phyloP scores from a whole-genome alignment of 768 basidiomycete species.

The Lentinula raphanica region DNA sequence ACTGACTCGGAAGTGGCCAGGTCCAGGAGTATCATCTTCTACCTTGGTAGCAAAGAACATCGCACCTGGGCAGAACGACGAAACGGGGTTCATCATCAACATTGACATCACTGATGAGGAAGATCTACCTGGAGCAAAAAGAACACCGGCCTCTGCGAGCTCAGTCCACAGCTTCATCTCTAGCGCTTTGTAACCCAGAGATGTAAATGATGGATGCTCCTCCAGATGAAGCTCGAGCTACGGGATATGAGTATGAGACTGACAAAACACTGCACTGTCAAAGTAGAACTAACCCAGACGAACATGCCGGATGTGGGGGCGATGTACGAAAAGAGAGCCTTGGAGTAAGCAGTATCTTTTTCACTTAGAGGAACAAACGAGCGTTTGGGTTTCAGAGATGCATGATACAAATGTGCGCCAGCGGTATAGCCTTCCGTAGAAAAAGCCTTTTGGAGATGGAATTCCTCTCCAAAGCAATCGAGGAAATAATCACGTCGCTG shows the following conservation, averaged over 20 bases:
- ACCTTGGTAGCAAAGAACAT: slow-evolving; percentile 35
- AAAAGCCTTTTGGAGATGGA: slow-evolving; percentile 44
- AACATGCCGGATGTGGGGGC: slow-evolving; percentile 86
- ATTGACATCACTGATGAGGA: not conserved
- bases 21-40: slow-evolving; percentile 15
- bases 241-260: not conserved
- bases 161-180: slow-evolving; percentile 58
- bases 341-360: slow-evolving; percentile 26
- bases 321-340: slow-evolving; percentile 57
- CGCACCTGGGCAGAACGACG: slow-evolving; percentile 23
- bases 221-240: slow-evolving; percentile 63
- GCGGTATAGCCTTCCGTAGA: slow-evolving; percentile 23
- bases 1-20: slow-evolving; percentile 53
- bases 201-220: slow-evolving; percentile 40
- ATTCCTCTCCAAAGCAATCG: slow-evolving; percentile 58
- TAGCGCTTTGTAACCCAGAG: slow-evolving; percentile 33
- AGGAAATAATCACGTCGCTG: slow-evolving; percentile 57
- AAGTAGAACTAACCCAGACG: slow-evolving; percentile 47
- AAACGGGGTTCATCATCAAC: not conserved
- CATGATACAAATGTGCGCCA: slow-evolving; percentile 41
- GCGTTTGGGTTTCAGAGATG: slow-evolving; percentile 29
- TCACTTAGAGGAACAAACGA: slow-evolving; percentile 26
- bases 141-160: slow-evolving; percentile 55
- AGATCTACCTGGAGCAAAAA: slow-evolving; percentile 57
- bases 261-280: not conserved